Base-by-base conservation (phyloP, 768 basidiomycete genomes). In the Amanita pallidorosea region DNA sequence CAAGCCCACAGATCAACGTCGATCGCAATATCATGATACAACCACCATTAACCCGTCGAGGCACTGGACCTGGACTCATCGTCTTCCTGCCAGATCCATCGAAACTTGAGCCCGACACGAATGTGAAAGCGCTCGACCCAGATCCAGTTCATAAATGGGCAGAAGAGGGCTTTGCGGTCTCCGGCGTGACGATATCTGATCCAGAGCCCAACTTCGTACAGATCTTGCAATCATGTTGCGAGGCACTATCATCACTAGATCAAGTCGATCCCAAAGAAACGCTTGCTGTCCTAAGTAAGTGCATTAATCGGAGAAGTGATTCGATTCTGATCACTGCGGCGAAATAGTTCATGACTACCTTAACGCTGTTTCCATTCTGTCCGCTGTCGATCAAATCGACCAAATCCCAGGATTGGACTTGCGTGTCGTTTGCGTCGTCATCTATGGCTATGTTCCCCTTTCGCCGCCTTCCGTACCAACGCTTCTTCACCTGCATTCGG, bases 141-240 rank as follows among this genome's bases (percentile, higher is more conserved):
- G 70, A 70, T 49, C 76, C 76, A 17, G 56, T 70, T 1, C 65
- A 65, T 57, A 78, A 77, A 62, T 77, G 75, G 74, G 74, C 75
- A 25, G 74, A 77, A 57, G 75, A 78, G 58, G 75, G 76, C 0
- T 78, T 74, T 51, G 69, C 70, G 5, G 74, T 76, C 2, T 66
- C 68, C 12, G 72, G 66, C 13, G 57, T 72, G 29, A 65, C 66
- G 5, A 33, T 57, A 23, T 54, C 54, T 3, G 57, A 56, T 9
- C 40, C 52, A 12, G 53, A 57, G 22, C 55, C 61, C 49, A 54
- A 58, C 38, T 55, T 68, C 23, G 45, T 60, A n/a, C 52, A 60
- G 20, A 55, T 59, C 45, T 54, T 76, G 38, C 60, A 61, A 36
- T 61, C 58, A 31, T 66, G 64, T 6, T 47, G 69, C n/a, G 61